Evolutionary conservation across 352 stramenopile species (phyloP).

Genomic region (Pythium biforme): DNA sequence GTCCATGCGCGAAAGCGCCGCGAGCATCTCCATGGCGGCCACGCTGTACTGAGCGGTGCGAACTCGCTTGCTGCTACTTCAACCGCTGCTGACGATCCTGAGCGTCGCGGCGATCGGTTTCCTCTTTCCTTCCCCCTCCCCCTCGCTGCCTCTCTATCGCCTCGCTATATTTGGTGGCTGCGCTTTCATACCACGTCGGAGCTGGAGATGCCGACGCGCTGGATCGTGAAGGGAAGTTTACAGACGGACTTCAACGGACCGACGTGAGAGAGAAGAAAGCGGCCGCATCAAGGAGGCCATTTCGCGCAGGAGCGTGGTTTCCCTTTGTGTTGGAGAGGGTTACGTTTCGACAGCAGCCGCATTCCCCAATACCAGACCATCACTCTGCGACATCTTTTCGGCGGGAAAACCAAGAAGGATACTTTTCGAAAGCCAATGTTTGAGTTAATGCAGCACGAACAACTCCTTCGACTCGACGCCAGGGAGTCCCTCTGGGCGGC

Average conservation of each 20-base stretch:
- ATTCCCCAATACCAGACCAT: neutral
- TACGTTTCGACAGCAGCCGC: too few species aligned
- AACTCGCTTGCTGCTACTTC: too few species aligned
- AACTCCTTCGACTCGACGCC: neutral
- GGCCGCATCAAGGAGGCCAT: too few species aligned
- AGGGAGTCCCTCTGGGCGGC: neutral
- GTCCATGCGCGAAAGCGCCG: constrained; percentile 41
- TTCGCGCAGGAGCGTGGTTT: too few species aligned
- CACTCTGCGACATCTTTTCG: neutral
- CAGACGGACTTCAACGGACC: too few species aligned
- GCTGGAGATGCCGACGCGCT: too few species aligned
- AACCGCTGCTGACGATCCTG: neutral
- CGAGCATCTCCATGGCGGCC: constrained; percentile 39
- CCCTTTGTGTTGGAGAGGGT: neutral
- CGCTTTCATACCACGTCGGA: neutral
- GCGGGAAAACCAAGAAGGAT: constrained; percentile 4
- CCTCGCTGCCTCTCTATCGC: neutral
- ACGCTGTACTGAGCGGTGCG: neutral
- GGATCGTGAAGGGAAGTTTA: too few species aligned
- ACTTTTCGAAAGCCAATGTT: constrained; percentile 11
- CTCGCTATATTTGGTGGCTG: constrained; percentile 12
- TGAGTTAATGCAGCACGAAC: constrained; percentile 2
- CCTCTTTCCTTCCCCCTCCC: neutral
- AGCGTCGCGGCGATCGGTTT: constrained; percentile 4
- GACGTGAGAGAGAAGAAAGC: too few species aligned